These are phyloP conservation scores for Vitis hybrid DNA, from an alignment of 177 flowering plant species.

Conservation along the genomic window DNA sequence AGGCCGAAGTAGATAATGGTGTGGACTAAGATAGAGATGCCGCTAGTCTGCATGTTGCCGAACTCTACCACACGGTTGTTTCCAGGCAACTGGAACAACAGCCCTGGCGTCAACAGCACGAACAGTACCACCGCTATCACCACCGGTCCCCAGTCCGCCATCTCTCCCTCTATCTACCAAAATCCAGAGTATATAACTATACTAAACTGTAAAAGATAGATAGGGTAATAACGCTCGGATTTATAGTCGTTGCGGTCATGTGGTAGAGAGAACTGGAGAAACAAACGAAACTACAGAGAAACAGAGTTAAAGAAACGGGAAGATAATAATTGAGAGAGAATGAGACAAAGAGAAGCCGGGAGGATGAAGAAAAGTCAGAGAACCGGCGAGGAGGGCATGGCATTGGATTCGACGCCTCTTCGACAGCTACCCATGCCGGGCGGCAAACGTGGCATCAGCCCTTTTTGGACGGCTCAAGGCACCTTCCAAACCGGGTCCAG, in stretches of 20 bases:
- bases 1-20: constrained; percentile 26
- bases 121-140: constrained; percentile 28
- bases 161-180: neutral
- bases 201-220: too few species aligned
- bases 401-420: too few species aligned
- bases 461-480: too few species aligned
- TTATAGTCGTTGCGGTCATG: too few species aligned
- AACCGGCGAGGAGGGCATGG: too few species aligned
- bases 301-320: neutral
- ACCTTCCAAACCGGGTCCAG: too few species aligned
- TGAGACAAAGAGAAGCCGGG: neutral
- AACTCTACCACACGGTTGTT: constrained; percentile 22
- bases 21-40: constrained; percentile 22
- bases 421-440: too few species aligned
- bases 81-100: constrained; percentile 29
- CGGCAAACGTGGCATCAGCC: too few species aligned
- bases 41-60: constrained; percentile 25
- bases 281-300: neutral
- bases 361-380: constrained; percentile 2
- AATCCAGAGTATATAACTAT: neutral
- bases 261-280: too few species aligned
- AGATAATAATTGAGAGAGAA: neutral
- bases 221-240: too few species aligned
- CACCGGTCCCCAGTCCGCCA: constrained; percentile 33
- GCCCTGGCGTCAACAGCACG: constrained; percentile 26